Conservation (phyloP, 1,284 basidiomycete species). For the Pisolithus thermaeus region DNA sequence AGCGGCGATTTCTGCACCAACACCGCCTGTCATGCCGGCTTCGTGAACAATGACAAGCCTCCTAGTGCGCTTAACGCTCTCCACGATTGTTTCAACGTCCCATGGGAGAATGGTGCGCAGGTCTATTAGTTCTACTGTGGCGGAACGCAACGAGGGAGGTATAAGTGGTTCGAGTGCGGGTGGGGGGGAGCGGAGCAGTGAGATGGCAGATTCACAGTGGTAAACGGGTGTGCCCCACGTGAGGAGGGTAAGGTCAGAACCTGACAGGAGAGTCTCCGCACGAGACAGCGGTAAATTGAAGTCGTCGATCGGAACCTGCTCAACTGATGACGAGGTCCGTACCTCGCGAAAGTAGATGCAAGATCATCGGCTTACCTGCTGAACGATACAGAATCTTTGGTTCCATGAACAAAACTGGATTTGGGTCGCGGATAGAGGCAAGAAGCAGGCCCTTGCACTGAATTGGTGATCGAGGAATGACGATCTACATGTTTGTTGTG, state of each 20-base stretch:
- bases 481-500: conserved; percentile 46
- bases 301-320: conserved; percentile 89
- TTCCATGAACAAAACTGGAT: conserved; percentile 93
- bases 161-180: conserved; percentile 62
- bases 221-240: conserved; percentile 93
- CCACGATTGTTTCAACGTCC: conserved; percentile 76
- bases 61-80: conserved; percentile 80
- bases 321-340: conserved; percentile 46
- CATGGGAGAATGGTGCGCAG: conserved; percentile 86
- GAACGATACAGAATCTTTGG: conserved; percentile 89
- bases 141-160: conserved; percentile 60
- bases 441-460: conserved; percentile 92
- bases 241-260: conserved; percentile 81
- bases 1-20: conserved; percentile 83
- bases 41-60: conserved; percentile 88
- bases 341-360: neutral
- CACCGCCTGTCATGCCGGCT: conserved; percentile 78
- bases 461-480: conserved; percentile 88
- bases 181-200: conserved; percentile 64
- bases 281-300: conserved; percentile 75
- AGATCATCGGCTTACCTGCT: conserved; percentile 40
- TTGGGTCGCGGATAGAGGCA: conserved; percentile 83
- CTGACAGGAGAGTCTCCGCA: conserved; percentile 71
- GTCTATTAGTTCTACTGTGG: conserved; percentile 87
- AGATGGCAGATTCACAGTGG: conserved; percentile 78